Evolutionary conservation across 208 protist genomes (phyloP).

Genomic region (Strigomonas oncopelti): DNA sequence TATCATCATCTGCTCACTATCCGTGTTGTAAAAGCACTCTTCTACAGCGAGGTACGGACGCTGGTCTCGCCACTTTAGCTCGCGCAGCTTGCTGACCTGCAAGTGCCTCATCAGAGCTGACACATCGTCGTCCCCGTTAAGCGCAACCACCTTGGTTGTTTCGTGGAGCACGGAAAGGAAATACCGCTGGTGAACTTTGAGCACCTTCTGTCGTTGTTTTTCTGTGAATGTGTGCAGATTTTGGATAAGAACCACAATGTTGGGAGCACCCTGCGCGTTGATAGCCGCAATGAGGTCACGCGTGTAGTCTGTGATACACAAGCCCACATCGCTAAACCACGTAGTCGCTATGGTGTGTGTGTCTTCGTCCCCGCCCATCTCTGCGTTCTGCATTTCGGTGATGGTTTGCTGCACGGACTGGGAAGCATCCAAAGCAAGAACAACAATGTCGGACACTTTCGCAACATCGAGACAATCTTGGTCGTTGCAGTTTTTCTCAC

Average conservation of each 20-base stretch:
- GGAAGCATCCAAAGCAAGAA: conserved; percentile 75
- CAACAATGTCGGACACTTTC: conserved; percentile 81
- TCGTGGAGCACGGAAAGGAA: conserved; percentile 80
- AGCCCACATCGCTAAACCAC: conserved; percentile 80
- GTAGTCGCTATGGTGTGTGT: conserved; percentile 57
- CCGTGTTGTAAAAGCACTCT: conserved; percentile 32
- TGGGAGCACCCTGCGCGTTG: conserved; percentile 74
- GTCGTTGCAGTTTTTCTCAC: conserved; percentile 75
- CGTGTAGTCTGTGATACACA: conserved; percentile 87
- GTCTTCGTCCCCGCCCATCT: conserved; percentile 25
- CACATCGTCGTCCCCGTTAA: conserved; percentile 33
- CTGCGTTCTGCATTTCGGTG: conserved; percentile 45
- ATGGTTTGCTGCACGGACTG: conserved; percentile 82
- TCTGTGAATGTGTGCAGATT: conserved; percentile 78
- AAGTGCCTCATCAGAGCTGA: conserved; percentile 57
- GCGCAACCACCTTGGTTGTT: conserved; percentile 58
- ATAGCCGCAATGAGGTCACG: conserved; percentile 68
- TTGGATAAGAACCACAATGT: conserved; percentile 68
- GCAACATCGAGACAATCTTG: conserved; percentile 78
- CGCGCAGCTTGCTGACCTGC: conserved; percentile 62
- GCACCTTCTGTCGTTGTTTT: conserved; percentile 66
- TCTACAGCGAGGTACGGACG: conserved; percentile 81
- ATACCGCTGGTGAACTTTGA: conserved; percentile 82
- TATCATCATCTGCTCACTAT: conserved; percentile 57
- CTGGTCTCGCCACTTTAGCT: conserved; percentile 81